phyloP scores from a whole-genome alignment of 371 early-diverging fungal species.

The Mortierella sp. region DNA sequence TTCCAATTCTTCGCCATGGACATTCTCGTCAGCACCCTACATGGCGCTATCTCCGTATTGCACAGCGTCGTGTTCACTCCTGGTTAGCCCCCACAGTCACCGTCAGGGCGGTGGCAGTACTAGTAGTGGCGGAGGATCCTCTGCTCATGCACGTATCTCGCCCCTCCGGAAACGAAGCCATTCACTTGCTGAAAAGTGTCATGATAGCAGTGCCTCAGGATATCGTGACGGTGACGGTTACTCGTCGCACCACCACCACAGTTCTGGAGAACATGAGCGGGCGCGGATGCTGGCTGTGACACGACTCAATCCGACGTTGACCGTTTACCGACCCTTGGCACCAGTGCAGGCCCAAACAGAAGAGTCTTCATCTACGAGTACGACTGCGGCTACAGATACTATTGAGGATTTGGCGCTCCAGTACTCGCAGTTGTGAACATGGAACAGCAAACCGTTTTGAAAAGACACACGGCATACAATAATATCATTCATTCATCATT shows the following conservation, averaged over 20 bases:
- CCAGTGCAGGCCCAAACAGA: not conserved
- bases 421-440: not conserved
- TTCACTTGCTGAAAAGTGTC: slow-evolving; percentile 18
- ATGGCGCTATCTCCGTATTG: slow-evolving; percentile 10
- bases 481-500: not conserved
- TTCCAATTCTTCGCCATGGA: slow-evolving; percentile 7
- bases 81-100: slow-evolving; percentile 23
- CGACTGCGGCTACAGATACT: not conserved
- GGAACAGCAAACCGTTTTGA: no score
- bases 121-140: not conserved
- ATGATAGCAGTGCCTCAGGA: not conserved
- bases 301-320: slow-evolving; percentile 32
- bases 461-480: no score
- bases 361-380: not conserved
- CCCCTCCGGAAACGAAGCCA: slow-evolving; percentile 26
- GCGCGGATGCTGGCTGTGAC: slow-evolving; percentile 35
- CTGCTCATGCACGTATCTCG: not conserved
- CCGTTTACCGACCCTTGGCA: slow-evolving; percentile 19
- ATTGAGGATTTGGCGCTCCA: not conserved
- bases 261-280: slow-evolving; percentile 1
- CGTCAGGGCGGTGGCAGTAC: not conserved
- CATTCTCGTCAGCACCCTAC: not conserved
- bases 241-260: not conserved
- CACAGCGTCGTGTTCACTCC: slow-evolving; percentile 23
- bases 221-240: not conserved